Conservation (phyloP, 2,329 filamentous ascomycete genomes). For the Monilinia polystroma region DNA sequence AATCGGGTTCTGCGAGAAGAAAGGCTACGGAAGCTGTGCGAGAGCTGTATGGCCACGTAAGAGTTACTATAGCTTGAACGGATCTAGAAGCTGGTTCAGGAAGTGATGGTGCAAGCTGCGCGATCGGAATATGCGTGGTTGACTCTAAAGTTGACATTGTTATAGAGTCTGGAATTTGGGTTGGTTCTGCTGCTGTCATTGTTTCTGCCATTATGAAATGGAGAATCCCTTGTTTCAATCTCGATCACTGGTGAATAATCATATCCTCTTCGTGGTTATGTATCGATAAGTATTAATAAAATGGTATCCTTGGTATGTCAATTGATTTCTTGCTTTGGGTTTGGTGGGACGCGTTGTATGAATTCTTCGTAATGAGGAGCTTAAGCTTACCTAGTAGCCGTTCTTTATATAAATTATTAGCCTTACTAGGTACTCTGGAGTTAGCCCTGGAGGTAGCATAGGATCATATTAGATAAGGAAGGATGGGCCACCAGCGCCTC, state of each 20-base stretch:
- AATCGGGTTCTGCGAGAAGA: constrained; percentile 80
- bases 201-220: constrained; percentile 11
- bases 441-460: no score
- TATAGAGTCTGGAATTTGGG: constrained; percentile 2
- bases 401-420: no score
- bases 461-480: no score
- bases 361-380: constrained; percentile 21
- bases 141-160: constrained; percentile 24
- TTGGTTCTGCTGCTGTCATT: background rate
- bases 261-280: background rate
- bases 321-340: background rate
- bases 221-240: background rate
- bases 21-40: constrained; percentile 72
- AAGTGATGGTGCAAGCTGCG: constrained; percentile 53
- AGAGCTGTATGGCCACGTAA: constrained; percentile 90
- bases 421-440: background rate
- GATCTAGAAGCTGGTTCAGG: constrained; percentile 44
- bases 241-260: background rate
- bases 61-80: constrained; percentile 72
- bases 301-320: background rate
- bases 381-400: background rate
- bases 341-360: constrained; percentile 19
- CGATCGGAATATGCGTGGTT: constrained; percentile 51
- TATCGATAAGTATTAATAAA: background rate
- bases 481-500: background rate